Evolutionary conservation across 1,139 yeast species (phyloP).

Genomic region (Hemisphaericaspora subhashii): DNA sequence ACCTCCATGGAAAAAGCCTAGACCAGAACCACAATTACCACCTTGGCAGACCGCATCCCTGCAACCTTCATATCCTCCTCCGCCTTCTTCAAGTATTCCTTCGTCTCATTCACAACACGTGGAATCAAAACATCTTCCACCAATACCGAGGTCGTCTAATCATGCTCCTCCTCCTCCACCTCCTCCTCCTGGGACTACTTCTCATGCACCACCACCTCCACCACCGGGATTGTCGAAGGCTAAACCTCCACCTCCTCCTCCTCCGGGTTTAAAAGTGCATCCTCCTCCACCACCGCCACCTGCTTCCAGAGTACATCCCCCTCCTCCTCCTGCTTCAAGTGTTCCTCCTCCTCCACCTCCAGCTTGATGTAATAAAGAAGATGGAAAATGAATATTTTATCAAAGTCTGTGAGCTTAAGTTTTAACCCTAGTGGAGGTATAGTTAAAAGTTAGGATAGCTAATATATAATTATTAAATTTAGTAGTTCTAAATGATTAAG

Average conservation of each 20-base stretch:
- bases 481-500: too few relatives aligned
- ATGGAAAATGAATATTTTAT: too few relatives aligned
- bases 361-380: too few relatives aligned
- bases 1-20: constrained; percentile 18
- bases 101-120: constrained; percentile 1
- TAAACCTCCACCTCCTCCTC: constrained; percentile 19
- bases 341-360: constrained; percentile 20
- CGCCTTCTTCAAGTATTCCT: constrained; percentile 11
- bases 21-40: constrained; percentile 19
- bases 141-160: neutral
- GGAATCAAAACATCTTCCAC: neutral
- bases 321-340: constrained; percentile 20
- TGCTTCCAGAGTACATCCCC: constrained; percentile 19
- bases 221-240: constrained; percentile 17
- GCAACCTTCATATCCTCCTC: constrained; percentile 14
- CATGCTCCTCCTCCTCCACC: constrained; percentile 19
- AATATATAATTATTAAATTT: too few relatives aligned
- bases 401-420: too few relatives aligned
- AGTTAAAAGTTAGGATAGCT: too few relatives aligned
- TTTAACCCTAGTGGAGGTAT: too few relatives aligned
- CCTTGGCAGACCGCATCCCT: constrained; percentile 18
- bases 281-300: constrained; percentile 40
- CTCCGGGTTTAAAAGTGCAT: constrained; percentile 13
- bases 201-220: constrained; percentile 20
- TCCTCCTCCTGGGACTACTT: constrained; percentile 17